These are phyloP conservation scores for Aureobasidium sp. DNA, from an alignment of 2,329 filamentous ascomycete species.

Conservation along the genomic window DNA sequence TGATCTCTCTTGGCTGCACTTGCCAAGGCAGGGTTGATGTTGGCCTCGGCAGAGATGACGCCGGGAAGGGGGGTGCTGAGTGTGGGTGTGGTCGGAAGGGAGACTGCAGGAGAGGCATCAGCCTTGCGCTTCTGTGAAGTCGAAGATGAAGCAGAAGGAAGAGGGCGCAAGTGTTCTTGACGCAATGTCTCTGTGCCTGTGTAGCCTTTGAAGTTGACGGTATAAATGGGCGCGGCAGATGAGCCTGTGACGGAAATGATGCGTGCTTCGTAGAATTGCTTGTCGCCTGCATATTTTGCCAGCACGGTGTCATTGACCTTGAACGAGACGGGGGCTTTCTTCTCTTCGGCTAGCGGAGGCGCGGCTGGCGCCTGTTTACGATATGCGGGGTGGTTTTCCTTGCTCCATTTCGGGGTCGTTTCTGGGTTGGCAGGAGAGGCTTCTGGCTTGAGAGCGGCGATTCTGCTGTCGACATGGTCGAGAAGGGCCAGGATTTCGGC, in stretches of 20 bases:
- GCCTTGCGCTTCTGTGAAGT: conserved; percentile 64
- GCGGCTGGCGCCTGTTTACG: conserved; percentile 31
- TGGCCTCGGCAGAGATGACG: conserved; percentile 60
- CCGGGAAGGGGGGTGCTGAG: conserved; percentile 36
- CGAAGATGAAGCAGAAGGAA: conserved; percentile 32
- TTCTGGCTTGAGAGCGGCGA: conserved; percentile 59
- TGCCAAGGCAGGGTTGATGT: conserved; percentile 59
- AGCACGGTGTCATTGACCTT: conserved; percentile 84
- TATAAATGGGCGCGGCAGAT: conserved; percentile 82
- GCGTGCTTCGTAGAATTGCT: conserved; percentile 81
- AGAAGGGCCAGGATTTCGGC: conserved; percentile 78
- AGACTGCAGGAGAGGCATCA: conserved; percentile 57
- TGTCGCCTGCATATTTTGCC: conserved; percentile 91
- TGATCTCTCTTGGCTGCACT: conserved; percentile 55
- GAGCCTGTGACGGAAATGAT: conserved; percentile 94
- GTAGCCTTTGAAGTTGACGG: conserved; percentile 92
- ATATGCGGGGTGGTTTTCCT: conserved; percentile 47
- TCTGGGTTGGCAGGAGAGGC: conserved; percentile 34
- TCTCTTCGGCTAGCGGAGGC: conserved; percentile 29
- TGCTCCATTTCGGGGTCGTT: conserved; percentile 57
- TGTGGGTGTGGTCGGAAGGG: conserved; percentile 31
- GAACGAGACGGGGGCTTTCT: conserved; percentile 49
- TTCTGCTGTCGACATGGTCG: conserved; percentile 67
- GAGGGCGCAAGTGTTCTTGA: conserved; percentile 74
- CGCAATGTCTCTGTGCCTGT: conserved; percentile 68